phyloP scores from a whole-genome alignment of 768 basidiomycete genomes.

The Glaciozyma martinii region DNA sequence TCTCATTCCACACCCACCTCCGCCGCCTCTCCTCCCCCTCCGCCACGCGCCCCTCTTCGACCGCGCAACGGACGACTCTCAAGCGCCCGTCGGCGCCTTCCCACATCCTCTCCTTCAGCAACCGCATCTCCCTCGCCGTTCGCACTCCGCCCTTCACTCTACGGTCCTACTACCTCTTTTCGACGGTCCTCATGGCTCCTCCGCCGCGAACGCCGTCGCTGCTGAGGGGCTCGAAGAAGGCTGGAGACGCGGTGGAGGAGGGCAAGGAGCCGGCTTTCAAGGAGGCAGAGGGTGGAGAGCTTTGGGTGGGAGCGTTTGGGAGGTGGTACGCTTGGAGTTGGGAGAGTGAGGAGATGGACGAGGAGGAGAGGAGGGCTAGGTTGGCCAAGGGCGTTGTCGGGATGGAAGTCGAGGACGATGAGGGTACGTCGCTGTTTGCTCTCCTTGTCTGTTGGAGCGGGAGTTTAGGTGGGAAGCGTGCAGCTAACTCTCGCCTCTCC shows the following conservation, averaged over 20 bases:
- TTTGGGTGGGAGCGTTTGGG: constrained; percentile 86
- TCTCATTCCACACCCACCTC: constrained; percentile 61
- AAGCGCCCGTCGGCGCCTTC: neutral
- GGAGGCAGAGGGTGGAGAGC: constrained; percentile 51
- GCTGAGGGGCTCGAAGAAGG: too few relatives aligned
- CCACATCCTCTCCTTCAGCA: constrained; percentile 59
- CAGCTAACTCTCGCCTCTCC: neutral
- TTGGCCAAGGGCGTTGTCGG: constrained; percentile 18
- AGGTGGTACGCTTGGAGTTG: constrained; percentile 60
- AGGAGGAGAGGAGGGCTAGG: constrained; percentile 20
- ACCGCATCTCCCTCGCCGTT: constrained; percentile 82
- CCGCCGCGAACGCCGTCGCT: constrained; percentile 15
- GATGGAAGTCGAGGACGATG: constrained; percentile 17
- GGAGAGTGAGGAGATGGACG: constrained; percentile 16
- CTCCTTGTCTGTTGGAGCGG: neutral
- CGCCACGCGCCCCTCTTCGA: neutral
- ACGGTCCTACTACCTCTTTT: constrained; percentile 76
- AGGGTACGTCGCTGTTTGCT: neutral
- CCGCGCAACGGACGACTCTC: neutral
- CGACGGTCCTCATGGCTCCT: constrained; percentile 65
- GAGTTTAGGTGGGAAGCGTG: neutral
- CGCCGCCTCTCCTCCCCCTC: constrained; percentile 20
- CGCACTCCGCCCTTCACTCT: constrained; percentile 85
- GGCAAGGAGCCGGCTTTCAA: neutral
- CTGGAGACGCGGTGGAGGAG: too few relatives aligned